Conservation (phyloP, 2,329 filamentous ascomycete genomes). For the Stemphylium vesicarium region DNA sequence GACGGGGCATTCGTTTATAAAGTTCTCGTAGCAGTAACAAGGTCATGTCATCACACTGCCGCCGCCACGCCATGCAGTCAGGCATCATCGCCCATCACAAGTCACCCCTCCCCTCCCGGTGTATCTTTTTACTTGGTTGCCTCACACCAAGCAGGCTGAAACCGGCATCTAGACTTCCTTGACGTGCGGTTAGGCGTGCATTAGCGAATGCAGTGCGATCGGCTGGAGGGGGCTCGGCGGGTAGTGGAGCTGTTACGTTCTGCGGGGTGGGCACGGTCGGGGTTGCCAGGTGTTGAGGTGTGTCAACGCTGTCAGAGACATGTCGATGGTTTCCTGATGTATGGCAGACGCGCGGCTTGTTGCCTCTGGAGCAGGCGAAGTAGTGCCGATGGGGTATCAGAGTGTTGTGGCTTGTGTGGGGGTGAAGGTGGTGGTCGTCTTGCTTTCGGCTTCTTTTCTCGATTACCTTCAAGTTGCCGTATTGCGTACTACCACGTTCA, state of each 20-base stretch:
- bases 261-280: conserved; percentile 14
- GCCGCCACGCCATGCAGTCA: background rate
- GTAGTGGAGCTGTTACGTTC: conserved; percentile 21
- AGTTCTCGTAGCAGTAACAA: background rate
- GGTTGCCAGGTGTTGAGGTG: conserved; percentile 24
- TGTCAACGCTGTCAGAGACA: conserved; percentile 30
- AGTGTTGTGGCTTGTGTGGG: too few relatives aligned
- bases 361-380: background rate
- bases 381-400: background rate
- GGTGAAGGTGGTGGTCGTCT: too few relatives aligned
- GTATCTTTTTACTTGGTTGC: conserved; percentile 6
- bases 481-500: background rate
- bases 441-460: background rate
- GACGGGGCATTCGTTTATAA: conserved; percentile 30
- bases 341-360: conserved; percentile 21
- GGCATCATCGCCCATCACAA: background rate
- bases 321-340: conserved; percentile 23
- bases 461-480: too few relatives aligned
- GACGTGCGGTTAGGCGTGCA: background rate
- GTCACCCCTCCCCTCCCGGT: background rate
- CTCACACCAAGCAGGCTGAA: conserved; percentile 31
- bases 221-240: conserved; percentile 5
- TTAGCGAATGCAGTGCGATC: conserved; percentile 10
- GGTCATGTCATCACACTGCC: too few relatives aligned
- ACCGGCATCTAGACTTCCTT: conserved; percentile 34